Evolutionary conservation across 2,329 filamentous ascomycete species (phyloP).

Genomic region (Colletotrichum noveboracense): DNA sequence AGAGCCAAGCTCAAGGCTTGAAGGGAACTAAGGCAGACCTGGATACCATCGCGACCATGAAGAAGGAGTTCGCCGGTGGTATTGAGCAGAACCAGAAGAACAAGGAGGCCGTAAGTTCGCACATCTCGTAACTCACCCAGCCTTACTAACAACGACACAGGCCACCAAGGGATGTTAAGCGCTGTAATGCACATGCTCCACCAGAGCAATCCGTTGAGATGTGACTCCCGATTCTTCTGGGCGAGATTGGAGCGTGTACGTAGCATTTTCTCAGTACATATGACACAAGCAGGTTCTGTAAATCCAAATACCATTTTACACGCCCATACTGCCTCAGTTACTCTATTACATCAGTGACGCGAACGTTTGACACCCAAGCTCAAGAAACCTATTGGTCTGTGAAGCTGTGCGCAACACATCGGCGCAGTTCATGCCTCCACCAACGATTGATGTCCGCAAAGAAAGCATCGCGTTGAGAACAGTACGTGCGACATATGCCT

Average conservation of each 20-base stretch:
- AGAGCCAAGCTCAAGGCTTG: background rate
- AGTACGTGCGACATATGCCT: too few relatives aligned
- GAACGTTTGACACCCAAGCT: too few relatives aligned
- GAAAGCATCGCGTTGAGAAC: background rate
- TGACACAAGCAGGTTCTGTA: background rate
- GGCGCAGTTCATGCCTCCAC: too few relatives aligned
- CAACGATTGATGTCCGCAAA: background rate
- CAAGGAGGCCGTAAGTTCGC: background rate
- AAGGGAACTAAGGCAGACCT: background rate
- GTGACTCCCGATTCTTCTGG: background rate
- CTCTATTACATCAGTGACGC: background rate
- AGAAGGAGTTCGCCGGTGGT: conserved; percentile 22
- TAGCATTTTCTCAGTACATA: background rate
- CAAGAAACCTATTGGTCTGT: too few relatives aligned
- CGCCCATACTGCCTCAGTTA: background rate
- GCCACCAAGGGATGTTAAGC: background rate
- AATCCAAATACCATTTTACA: background rate
- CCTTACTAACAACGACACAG: background rate
- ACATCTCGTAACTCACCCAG: accelerated
- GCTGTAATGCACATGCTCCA: background rate
- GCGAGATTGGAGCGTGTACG: background rate
- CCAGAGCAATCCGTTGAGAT: background rate
- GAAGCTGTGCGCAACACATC: too few relatives aligned
- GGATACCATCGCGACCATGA: background rate
- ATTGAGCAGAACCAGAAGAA: conserved; percentile 24